Conservation (phyloP, 805 yeast species). For the Kodamaea sagamina region DNA sequence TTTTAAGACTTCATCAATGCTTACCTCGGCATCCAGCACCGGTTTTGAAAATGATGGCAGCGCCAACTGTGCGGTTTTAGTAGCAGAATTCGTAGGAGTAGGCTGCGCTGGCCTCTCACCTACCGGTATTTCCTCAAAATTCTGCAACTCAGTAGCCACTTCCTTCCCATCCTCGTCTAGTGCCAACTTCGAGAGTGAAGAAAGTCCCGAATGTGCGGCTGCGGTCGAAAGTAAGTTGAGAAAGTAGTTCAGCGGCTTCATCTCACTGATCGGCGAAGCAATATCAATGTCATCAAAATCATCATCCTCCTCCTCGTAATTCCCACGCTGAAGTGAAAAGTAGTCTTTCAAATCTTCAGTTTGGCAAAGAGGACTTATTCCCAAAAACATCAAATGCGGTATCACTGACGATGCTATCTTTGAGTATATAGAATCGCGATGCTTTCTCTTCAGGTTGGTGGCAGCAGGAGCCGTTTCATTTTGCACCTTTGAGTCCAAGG, state of each 20-base stretch:
- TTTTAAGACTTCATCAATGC: too few relatives aligned
- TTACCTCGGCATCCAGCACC: too few relatives aligned
- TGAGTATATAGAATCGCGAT: conserved; percentile 6
- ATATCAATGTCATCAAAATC: conserved; percentile 30
- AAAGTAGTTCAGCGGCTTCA: conserved; percentile 27
- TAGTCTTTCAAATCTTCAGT: conserved; percentile 3
- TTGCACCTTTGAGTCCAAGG: neutral
- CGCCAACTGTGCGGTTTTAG: neutral
- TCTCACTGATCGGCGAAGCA: conserved; percentile 27
- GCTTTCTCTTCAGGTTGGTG: neutral
- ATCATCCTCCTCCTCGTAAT: neutral
- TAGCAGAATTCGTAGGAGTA: neutral
- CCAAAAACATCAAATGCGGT: conserved; percentile 5
- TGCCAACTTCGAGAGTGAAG: conserved; percentile 1
- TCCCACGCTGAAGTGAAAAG: conserved; percentile 3
- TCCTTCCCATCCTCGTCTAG: neutral
- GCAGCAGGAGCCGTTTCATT: neutral
- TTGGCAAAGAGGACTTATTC: conserved; percentile 3
- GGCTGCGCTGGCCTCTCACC: neutral
- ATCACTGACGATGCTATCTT: conserved; percentile 14
- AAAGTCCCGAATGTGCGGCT: conserved; percentile 30
- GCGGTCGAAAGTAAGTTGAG: conserved; percentile 33
- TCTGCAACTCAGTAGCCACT: conserved; percentile 5
- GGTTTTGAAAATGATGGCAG: too few relatives aligned
- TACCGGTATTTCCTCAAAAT: neutral